phyloP scores from a whole-genome alignment of 345 rosid species.

The Eucalyptus sp. region DNA sequence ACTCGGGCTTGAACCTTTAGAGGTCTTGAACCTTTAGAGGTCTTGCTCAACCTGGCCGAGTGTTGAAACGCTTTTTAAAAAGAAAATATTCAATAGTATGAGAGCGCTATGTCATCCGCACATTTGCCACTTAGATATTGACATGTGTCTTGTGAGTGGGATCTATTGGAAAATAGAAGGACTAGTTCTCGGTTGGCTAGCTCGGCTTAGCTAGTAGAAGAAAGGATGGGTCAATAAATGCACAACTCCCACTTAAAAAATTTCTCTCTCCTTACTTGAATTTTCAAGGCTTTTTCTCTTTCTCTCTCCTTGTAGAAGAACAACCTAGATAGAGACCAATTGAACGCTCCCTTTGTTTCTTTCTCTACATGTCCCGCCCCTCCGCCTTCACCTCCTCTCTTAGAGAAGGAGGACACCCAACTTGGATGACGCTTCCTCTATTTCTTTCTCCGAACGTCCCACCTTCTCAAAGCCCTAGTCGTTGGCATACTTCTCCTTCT shows the following conservation, averaged over 20 bases:
- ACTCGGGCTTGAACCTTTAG: background rate
- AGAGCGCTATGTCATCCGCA: accelerated
- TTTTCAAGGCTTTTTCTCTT: too few species aligned
- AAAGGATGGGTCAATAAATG: too few species aligned
- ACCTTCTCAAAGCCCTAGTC: background rate
- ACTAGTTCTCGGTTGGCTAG: accelerated
- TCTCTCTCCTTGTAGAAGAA: too few species aligned
- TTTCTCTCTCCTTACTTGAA: too few species aligned
- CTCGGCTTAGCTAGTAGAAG: accelerated
- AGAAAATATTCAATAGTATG: too few species aligned
- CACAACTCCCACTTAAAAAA: too few species aligned
- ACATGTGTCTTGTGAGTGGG: accelerated
- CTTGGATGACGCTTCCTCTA: accelerated
- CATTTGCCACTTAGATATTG: too few species aligned
- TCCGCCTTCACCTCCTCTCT: too few species aligned
- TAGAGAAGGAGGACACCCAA: too few species aligned
- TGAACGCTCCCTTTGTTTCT: too few species aligned
- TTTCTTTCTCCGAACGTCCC: too few species aligned
- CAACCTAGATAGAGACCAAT: accelerated
- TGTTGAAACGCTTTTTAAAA: background rate
- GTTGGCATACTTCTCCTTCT: slow-evolving; percentile 33
- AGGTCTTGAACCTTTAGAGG: background rate
- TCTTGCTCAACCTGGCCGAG: background rate
- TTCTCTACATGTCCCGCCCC: too few species aligned
- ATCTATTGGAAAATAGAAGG: accelerated